A percentile compares a stretch with the other conserved stretches of the same genome.
These are phyloP conservation scores for Thozetella sp. DNA, from an alignment of 495 filamentous ascomycete species.

Conservation along the genomic window DNA sequence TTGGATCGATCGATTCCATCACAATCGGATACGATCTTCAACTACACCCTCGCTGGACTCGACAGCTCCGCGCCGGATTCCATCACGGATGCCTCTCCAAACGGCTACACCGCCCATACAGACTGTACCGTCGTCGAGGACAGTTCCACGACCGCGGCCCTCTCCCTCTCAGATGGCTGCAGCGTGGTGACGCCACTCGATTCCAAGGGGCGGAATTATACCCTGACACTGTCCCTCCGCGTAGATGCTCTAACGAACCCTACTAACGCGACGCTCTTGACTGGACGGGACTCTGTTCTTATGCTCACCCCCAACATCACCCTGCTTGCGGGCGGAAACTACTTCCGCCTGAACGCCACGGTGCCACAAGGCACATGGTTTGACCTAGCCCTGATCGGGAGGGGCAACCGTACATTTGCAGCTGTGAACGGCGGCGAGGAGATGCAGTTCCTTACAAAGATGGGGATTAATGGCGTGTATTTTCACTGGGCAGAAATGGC, in stretches of 20 bases:
- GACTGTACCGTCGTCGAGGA: constrained; percentile 27
- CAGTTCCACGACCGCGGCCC: constrained; percentile 22
- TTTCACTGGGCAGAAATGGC: constrained; percentile 47
- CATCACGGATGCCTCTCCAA: constrained; percentile 37
- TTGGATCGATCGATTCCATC: constrained; percentile 43
- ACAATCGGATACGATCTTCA: constrained; percentile 36
- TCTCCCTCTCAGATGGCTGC: constrained; percentile 23
- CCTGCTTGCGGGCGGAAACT: constrained; percentile 44
- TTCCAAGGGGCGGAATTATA: constrained; percentile 52
- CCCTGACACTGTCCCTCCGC: constrained; percentile 40
- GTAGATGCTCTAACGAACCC: constrained; percentile 28
- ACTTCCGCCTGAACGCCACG: constrained; percentile 44
- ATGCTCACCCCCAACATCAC: constrained; percentile 40
- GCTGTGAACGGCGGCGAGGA: constrained; percentile 16
- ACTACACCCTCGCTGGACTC: constrained; percentile 29
- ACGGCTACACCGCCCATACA: constrained; percentile 41
- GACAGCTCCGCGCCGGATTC: background rate
- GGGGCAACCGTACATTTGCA: constrained; percentile 41
- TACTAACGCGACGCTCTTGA: constrained; percentile 22
- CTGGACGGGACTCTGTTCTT: constrained; percentile 47
- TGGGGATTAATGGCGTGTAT: constrained; percentile 42
- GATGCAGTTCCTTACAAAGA: constrained; percentile 40
- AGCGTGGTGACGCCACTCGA: constrained; percentile 37
- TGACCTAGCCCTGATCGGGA: constrained; percentile 37
- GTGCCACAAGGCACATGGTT: constrained; percentile 41